Conservation (phyloP, 1,284 basidiomycete species). For the Austropuccinia psidii region DNA sequence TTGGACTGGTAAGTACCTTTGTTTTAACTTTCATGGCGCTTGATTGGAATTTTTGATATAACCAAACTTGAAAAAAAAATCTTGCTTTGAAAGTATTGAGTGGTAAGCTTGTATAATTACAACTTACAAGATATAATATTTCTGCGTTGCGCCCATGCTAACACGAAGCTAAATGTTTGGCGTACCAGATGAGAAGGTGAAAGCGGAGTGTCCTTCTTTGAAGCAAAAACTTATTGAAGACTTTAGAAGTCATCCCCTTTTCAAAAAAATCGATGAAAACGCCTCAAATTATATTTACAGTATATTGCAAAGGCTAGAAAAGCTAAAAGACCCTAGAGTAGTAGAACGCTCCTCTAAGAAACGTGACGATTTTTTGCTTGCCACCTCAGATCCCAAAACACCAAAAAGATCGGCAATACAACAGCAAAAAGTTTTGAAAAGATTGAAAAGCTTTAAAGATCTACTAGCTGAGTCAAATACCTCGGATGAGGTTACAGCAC, state of each 20-base stretch:
- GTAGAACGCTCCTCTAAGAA: too few species aligned
- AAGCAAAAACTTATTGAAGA: conserved; percentile 26
- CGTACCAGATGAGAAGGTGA: background rate
- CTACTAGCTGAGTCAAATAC: too few species aligned
- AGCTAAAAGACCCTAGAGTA: background rate
- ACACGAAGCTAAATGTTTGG: background rate
- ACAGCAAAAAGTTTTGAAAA: too few species aligned
- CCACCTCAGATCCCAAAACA: background rate
- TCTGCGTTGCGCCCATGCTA: background rate
- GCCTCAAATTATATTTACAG: background rate
- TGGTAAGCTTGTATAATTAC: background rate
- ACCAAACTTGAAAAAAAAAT: background rate
- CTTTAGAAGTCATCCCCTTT: conserved; percentile 12
- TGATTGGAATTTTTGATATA: too few species aligned
- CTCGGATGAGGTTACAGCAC: background rate
- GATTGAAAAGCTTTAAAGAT: too few species aligned
- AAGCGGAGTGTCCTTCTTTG: background rate
- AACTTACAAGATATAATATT: background rate
- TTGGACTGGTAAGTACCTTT: conserved; percentile 20
- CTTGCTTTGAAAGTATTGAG: background rate
- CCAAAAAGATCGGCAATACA: too few species aligned
- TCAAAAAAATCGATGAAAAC: background rate
- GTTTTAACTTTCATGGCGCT: too few species aligned
- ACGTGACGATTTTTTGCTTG: background rate
- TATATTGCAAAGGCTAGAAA: background rate